A percentile compares a stretch with the other conserved stretches of the same genome.
These are phyloP conservation scores for Thalassia testudinum DNA, from an alignment of 116 monocot species.

Conservation along the genomic window DNA sequence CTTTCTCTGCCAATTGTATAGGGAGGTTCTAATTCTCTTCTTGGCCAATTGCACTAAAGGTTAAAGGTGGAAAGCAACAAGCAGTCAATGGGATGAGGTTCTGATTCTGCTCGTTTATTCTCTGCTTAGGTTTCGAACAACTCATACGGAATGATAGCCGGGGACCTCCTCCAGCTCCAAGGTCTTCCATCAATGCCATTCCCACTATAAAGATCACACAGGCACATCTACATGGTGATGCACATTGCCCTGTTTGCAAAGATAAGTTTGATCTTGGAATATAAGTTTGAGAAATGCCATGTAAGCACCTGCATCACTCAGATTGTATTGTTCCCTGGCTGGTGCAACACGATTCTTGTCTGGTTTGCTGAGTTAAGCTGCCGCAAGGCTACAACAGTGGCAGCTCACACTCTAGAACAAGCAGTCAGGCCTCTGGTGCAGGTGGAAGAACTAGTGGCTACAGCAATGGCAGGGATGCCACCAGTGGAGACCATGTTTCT, in stretches of 20 bases:
- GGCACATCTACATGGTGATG: slow-evolving; percentile 37
- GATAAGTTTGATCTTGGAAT: slow-evolving; percentile 43
- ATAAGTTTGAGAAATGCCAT: no score
- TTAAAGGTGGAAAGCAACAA: no score
- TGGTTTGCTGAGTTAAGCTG: slow-evolving; percentile 47
- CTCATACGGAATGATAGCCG: slow-evolving; percentile 15
- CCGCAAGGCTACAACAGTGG: slow-evolving; percentile 12
- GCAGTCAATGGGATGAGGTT: no score
- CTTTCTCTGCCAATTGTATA: no score
- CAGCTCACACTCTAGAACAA: slow-evolving; percentile 4
- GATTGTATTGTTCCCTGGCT: slow-evolving; percentile 75
- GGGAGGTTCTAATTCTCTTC: no score
- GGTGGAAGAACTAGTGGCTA: slow-evolving; percentile 6
- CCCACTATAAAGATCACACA: slow-evolving; percentile 28
- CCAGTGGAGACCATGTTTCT: no score
- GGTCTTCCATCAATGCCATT: slow-evolving; percentile 38
- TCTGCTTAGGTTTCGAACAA: no score
- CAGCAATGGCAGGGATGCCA: not conserved
- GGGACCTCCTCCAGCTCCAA: slow-evolving; percentile 41
- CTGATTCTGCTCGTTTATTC: no score
- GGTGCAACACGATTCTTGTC: slow-evolving; percentile 50
- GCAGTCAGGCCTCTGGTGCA: slow-evolving; percentile 4
- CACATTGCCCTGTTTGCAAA: slow-evolving; percentile 49
- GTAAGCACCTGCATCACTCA: slow-evolving; percentile 62
- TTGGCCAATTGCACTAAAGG: no score